Percentiles rank a stretch among this genome's conserved stretches.
Conservation (phyloP, 768 basidiomycete genomes). For the Mrakia frigida region DNA sequence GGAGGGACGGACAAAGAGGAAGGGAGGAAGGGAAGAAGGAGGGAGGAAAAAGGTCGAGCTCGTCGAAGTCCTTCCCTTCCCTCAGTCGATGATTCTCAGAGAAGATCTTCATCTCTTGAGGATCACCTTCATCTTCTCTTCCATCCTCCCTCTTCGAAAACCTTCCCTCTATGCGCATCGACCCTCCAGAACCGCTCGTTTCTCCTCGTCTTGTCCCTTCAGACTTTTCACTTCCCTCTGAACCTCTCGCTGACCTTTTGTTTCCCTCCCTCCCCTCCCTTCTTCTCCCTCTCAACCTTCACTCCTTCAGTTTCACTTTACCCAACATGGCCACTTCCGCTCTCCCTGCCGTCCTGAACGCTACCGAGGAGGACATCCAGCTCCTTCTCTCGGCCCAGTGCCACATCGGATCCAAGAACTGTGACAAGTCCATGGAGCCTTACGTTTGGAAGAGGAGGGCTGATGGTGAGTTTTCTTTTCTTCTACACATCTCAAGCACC, state of each 20-base stretch:
- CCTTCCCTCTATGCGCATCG: too few relatives aligned
- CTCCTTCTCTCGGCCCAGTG: conserved; percentile 90
- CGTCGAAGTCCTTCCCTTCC: not conserved
- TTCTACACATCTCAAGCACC: not conserved
- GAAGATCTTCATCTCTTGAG: not conserved
- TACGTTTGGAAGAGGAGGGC: conserved; percentile 96
- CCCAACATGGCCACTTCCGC: conserved; percentile 32
- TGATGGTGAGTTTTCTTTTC: conserved; percentile 65
- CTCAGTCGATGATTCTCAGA: not conserved
- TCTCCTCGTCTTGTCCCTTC: too few relatives aligned
- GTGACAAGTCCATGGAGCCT: conserved; percentile 97
- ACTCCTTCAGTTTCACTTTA: not conserved
- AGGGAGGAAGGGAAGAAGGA: not conserved
- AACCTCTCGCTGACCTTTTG: not conserved
- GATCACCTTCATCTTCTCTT: not conserved
- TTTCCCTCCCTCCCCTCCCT: not conserved
- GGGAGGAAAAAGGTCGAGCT: not conserved
- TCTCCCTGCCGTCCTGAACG: conserved; percentile 82
- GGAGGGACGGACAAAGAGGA: not conserved
- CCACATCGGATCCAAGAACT: conserved; percentile 95
- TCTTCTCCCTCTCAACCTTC: not conserved
- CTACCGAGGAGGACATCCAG: conserved; percentile 96
- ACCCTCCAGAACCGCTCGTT: too few relatives aligned
- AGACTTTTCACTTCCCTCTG: not conserved
- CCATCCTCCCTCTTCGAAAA: not conserved